Evolutionary conservation across 73 alveolate genomes (phyloP).

Genomic region (Tetrahymena borealis): DNA sequence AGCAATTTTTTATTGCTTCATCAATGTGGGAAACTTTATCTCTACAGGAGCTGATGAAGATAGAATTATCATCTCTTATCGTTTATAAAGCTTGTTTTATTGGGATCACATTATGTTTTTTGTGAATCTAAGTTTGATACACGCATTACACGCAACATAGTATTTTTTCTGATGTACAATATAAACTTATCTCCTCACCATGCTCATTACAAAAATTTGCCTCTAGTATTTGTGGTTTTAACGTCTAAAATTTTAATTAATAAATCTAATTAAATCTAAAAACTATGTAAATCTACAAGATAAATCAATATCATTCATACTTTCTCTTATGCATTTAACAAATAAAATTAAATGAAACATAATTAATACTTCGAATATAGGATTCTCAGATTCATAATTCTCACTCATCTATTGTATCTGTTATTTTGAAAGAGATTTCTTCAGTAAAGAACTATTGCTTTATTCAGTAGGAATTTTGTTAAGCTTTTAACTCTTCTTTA

Average conservation of each 20-base stretch:
- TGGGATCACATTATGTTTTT: neutral
- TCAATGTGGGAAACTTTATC: neutral
- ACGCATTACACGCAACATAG: neutral
- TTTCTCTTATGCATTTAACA: neutral
- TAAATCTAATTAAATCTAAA: too few relatives aligned
- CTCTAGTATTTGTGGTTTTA: neutral
- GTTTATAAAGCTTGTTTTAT: neutral
- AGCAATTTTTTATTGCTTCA: neutral
- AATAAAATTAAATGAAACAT: too few relatives aligned
- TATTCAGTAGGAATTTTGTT: neutral
- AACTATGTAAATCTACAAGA: too few relatives aligned
- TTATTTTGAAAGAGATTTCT: neutral
- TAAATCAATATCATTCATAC: too few relatives aligned
- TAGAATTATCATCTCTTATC: neutral
- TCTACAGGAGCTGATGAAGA: neutral
- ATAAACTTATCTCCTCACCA: neutral
- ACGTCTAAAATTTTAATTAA: too few relatives aligned
- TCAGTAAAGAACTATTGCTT: neutral
- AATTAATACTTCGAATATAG: neutral
- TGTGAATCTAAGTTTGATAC: neutral
- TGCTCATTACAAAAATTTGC: neutral
- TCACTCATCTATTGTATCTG: neutral
- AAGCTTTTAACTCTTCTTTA: neutral
- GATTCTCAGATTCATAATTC: neutral
- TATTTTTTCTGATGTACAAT: neutral